phyloP scores from a whole-genome alignment of 2,329 filamentous ascomycete species.

The Ophiognomonia clavigignenti-juglandacearum region DNA sequence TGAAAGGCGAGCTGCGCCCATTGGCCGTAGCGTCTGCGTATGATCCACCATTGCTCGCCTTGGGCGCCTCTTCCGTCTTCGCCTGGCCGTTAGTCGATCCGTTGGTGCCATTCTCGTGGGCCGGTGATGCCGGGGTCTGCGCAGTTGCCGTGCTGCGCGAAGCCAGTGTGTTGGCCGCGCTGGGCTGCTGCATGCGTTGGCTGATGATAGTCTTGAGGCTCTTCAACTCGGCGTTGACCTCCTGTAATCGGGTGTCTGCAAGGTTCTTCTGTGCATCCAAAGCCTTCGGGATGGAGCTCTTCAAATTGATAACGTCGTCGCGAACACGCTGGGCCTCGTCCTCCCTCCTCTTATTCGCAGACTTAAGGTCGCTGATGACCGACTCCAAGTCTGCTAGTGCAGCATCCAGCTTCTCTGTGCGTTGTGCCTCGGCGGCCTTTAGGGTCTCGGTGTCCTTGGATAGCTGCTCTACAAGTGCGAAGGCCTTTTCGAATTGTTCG shows the following conservation, averaged over 20 bases:
- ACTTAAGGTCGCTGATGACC: constrained; percentile 77
- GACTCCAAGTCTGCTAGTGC: constrained; percentile 80
- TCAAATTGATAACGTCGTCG: constrained; percentile 77
- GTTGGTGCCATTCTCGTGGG: constrained; percentile 24
- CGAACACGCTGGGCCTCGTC: constrained; percentile 82
- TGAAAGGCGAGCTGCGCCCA: constrained; percentile 40
- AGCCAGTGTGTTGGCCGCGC: constrained; percentile 25
- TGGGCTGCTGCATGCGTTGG: constrained; percentile 48
- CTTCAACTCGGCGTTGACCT: constrained; percentile 82
- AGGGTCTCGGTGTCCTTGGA: constrained; percentile 83
- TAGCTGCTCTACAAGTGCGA: constrained; percentile 85
- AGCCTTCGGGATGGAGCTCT: constrained; percentile 82
- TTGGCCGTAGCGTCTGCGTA: constrained; percentile 31
- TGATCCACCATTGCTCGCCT: constrained; percentile 22
- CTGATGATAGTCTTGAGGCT: constrained; percentile 85
- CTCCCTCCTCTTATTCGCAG: constrained; percentile 73
- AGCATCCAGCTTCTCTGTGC: constrained; percentile 77
- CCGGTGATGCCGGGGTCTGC: constrained; percentile 20
- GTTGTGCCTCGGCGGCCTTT: constrained; percentile 78
- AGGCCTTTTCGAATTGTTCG: constrained; percentile 88
- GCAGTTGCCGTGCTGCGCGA: constrained; percentile 22
- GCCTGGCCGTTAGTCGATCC: constrained; percentile 20
- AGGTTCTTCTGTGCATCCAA: constrained; percentile 82
- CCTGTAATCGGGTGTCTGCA: constrained; percentile 74
- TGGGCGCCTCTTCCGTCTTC: constrained; percentile 26